A percentile compares a stretch with the other conserved stretches of the same genome.
Evolutionary conservation across 371 early-diverging fungal genomes (phyloP).

Genomic region (Blakeslea trispora): DNA sequence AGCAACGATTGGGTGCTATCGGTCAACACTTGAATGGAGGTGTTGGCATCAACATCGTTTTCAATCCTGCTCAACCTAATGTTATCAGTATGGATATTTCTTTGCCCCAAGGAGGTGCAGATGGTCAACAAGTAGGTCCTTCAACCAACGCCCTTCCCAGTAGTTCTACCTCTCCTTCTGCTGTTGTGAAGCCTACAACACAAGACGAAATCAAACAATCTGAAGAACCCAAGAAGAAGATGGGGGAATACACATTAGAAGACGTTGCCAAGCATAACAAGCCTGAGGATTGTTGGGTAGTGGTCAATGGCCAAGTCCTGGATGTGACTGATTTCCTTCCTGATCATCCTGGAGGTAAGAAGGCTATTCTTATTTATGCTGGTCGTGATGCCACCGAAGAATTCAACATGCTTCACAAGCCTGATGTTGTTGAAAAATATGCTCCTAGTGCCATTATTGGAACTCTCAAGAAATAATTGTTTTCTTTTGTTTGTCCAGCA

Average conservation of each 20-base stretch:
- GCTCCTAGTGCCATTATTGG: conserved; percentile 84
- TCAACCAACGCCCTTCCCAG: conserved; percentile 7
- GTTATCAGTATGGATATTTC: conserved; percentile 71
- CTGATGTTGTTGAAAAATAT: conserved; percentile 86
- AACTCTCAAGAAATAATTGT: conserved; percentile 59
- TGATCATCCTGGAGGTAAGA: conserved; percentile 87
- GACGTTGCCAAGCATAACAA: conserved; percentile 91
- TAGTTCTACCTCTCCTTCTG: conserved; percentile 31
- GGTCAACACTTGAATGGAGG: conserved; percentile 68
- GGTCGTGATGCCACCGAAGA: conserved; percentile 88
- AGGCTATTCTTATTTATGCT: conserved; percentile 82
- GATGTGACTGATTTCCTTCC: conserved; percentile 90
- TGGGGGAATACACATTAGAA: conserved; percentile 54
- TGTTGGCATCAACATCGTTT: conserved; percentile 62
- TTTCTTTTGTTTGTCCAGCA: too few relatives aligned
- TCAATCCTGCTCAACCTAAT: conserved; percentile 46
- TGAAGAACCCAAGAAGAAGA: conserved; percentile 39
- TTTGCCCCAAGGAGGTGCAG: conserved; percentile 39
- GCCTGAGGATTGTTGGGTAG: conserved; percentile 93
- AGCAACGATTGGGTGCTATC: conserved; percentile 73
- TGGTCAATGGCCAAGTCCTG: conserved; percentile 89
- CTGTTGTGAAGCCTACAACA: conserved; percentile 27
- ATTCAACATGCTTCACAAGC: conserved; percentile 92
- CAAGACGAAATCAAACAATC: conserved; percentile 29
- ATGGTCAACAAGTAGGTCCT: background rate